Evolutionary conservation across 1,284 basidiomycete species (phyloP), one percentile per base, ranked within the genome.

Genomic region (Chiua sp.): DNA sequence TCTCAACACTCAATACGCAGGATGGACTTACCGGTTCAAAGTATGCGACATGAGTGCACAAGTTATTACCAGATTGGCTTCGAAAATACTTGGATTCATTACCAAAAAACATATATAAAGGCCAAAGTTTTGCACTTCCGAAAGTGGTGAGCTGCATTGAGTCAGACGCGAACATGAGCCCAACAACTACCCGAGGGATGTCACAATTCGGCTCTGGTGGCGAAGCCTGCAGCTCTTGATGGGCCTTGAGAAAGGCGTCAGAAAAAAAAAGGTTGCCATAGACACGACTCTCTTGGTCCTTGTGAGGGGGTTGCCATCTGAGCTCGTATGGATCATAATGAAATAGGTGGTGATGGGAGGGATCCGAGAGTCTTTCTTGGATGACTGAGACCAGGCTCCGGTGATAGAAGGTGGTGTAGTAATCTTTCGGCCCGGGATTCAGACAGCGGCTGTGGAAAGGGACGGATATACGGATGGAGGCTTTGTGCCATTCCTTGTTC

Each of bases 371-470:
- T 13, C 44, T 51, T 4, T 61, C 57, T 2, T 15, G 22, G 3
- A 61, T 53, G 10, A 61, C 50, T 0, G 46, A 59, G 18, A 61
- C 48, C 1, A 61, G 48, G 1, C 48, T 18, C 3, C 37, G 22
- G 23, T 55, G 52, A 33, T 55, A 42, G 15, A 61, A 59, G 12
- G 49, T 32, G 8, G 48, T 33, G 15, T 35, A 11, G 22, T 61
- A 59, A 32, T 49, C 23, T 4, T 59, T 51, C 4, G 49, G 8
- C 0, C 60, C 4, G 33, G 33, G 33, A 35, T 35, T 35, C 15
- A 35, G 33, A 13, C 33, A 35, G 33, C 12, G 33, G 33, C 12
- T 35, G 33, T 35, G 33, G 33, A 35, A 35, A 35, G 33, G 33
- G 33, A 35, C 33, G 15, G 33, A 35, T 13, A 35, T 35, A 35